Base-by-base conservation (phyloP, 768 basidiomycete genomes). In the Mycena pura region DNA sequence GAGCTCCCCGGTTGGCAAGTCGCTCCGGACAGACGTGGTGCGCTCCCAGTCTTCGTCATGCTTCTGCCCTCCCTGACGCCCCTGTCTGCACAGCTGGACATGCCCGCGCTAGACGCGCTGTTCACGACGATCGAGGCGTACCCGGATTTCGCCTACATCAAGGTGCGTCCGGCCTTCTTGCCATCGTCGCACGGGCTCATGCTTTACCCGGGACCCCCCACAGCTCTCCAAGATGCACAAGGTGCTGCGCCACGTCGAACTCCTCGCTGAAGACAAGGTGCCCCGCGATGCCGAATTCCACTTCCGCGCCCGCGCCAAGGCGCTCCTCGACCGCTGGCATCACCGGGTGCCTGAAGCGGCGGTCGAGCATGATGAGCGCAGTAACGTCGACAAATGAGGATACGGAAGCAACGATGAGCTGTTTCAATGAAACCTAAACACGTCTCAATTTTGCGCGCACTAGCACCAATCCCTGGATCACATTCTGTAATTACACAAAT, bases 221-320 rank as follows among this genome's bases (percentile, higher is more conserved):
- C 71, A 92, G 87, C 88, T 86, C 76, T 93, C 92, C 48, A 92
- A 92, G 74, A 90, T 92, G 64, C 87, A 86, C 74, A 90, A 90
- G 78, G 92, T 95, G 31, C 92, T 95, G 91, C 91, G 92, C 68
- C 91, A 93, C 75, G 91, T 95, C 68, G 80, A 87, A 25, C 79
- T 82, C 7, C 80, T 91, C 8, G 41, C 73, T 6, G 74, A 78
- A 32, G 79, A 81, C 17, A 83, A 79, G 67, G 84, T 93, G 19
- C 90, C 92, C 5, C 78, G 85, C 47, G 87, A 92, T 68, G 84
- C 63, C 1, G 77, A 80, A 41, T 81, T 86, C 80, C 82, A 87
- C 63, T 90, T 94, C 80, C 84, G 85, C 29, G 82, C 86, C 7
- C 86, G 92, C 24, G 88, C 90, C 13, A 81, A 83, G 63, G 83